Base-by-base conservation (phyloP, 2,329 filamentous ascomycete genomes). In the Fusarium vanettenii region DNA sequence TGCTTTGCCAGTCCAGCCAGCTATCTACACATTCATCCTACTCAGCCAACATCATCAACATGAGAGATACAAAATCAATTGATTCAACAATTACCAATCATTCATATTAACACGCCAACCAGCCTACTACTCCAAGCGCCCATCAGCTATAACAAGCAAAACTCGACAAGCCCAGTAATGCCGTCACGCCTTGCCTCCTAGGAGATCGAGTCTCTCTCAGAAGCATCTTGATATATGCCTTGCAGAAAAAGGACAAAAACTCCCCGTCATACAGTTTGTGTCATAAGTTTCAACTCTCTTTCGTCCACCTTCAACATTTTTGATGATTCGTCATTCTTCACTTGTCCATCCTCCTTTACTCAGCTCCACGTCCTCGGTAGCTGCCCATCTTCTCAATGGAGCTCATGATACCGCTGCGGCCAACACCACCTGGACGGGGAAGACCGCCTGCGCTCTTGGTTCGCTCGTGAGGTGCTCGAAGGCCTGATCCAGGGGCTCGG, bases 351-450 rank as follows among this genome's bases (percentile, higher is more conserved):
- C 43, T 41, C 57, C 25, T 37, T 70, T 72, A 81, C 64, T 81
- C 80, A 20, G 69, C 75, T 31, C 71, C 85, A 48, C 87, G 84
- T 10, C 86, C 85, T 16, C 88, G 82, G 75, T 90, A 87, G 77
- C 87, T 92, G 11, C 94, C 94, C 95, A 97, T 97, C 84, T 92
- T 91, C 86, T 97, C 94, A 81, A 97, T 97, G 20, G 93, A 95
- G 77, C 89, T 93, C 92, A 97, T 92, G 79, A 97, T 93, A 66
- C 93, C 91, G 79, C 92, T 94, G 78, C 94, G 76, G 35, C 83
- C 72, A 70, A 84, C 75, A 39, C 85, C 86, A 72, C 86, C 86
- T 16, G 88, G 89, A 70, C 88, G 83, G 43, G 87, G 85, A 63
- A 89, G 78, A 10, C 85, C 86, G 43, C 84, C 84, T 5, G 45